Evolutionary conservation across 345 rosid species (phyloP).

Genomic region (Salix koriyanagi): DNA sequence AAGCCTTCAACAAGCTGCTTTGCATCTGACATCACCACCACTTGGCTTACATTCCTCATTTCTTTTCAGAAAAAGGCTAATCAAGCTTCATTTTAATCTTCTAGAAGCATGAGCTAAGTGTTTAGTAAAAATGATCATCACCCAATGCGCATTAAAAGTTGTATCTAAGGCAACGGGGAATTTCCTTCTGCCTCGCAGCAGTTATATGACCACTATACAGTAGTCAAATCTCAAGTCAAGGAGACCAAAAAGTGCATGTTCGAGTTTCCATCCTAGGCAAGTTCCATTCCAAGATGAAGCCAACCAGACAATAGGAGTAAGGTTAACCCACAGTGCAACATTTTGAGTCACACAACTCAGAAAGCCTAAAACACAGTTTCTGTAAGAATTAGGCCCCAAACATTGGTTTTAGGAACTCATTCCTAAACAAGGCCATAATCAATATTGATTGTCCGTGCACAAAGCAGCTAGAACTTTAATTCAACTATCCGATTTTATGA

Average conservation of each 20-base stretch:
- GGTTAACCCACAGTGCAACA: background rate
- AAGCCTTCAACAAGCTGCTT: background rate
- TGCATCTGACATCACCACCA: background rate
- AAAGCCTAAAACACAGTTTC: background rate
- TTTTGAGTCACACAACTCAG: background rate
- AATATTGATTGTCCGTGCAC: no score
- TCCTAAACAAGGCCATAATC: no score
- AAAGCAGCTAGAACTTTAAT: no score
- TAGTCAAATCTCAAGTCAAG: background rate
- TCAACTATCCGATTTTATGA: no score
- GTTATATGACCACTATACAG: background rate
- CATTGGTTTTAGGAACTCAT: no score
- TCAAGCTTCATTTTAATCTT: background rate
- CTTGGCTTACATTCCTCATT: background rate
- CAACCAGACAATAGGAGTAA: background rate
- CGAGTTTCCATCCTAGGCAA: background rate
- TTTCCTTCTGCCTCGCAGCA: no score
- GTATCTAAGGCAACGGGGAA: no score
- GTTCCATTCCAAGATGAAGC: background rate
- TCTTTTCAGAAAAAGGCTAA: background rate
- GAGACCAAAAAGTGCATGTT: background rate
- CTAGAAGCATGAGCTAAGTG: background rate
- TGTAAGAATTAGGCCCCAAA: no score
- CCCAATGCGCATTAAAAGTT: background rate
- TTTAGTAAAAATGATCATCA: background rate